Evolutionary conservation across 2,329 filamentous ascomycete genomes (phyloP), one percentile per base, ranked within the genome.

Genomic region (Hirsutella rhossiliensis): DNA sequence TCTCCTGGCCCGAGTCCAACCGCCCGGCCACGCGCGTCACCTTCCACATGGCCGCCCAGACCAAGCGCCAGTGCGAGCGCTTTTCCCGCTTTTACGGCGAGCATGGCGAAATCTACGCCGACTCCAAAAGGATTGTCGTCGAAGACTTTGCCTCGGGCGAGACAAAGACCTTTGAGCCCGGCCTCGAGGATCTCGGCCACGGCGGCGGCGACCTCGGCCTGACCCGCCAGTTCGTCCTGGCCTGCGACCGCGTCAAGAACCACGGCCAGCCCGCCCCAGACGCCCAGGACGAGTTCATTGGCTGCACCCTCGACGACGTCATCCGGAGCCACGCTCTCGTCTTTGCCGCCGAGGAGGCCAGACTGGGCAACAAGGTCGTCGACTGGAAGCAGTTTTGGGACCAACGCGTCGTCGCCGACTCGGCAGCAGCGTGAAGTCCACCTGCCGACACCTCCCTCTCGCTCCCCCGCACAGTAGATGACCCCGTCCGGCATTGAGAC

Each of bases 41-140:
- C 2, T 85, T 97, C 59, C 90, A 97, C 63, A 96, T 97, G 90
- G 82, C 90, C 3, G 88, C 90, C 2, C 86, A 89, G 48, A 94
- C 89, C 0, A 80, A 86, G 57, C 82, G 83, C 57, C 83, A 94
- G 52, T 97, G 90, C 61, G 77, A 94, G 51, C 80, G 92, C 4
- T 82, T 88, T 47, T 88, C 87, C 0, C 71, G 86, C 47, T 78
- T 96, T 40, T 95, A 96, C 63, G 92, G 92, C 41, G 85, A 84
- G 0, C 69, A 78, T 42, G 92, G 90, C 38, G 90, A 97, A 63
- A 78, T 97, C 27, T 78, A 80, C 52, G 92, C 94, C 50, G 88
- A 97, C 64, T 87, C 84, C 43, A 69, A 70, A 18, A 80, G 71
- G 0, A 95, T 97, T 61, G 77, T 72, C 1, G 73, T 94, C 2